These are phyloP conservation scores for Daedalea quercina DNA, from an alignment of 768 basidiomycete species.

Conservation along the genomic window DNA sequence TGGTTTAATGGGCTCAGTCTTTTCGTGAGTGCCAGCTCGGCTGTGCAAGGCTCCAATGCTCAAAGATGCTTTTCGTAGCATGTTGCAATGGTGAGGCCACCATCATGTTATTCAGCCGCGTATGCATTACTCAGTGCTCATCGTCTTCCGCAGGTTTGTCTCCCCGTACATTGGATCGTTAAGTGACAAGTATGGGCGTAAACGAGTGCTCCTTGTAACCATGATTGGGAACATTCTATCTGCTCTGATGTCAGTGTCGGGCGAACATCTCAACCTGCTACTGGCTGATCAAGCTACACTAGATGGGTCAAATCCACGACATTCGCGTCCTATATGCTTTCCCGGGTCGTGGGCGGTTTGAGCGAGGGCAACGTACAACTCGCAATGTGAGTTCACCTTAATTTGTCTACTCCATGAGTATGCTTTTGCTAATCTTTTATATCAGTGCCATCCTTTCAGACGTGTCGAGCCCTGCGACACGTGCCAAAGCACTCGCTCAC, in stretches of 20 bases:
- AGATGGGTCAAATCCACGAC: constrained; percentile 90
- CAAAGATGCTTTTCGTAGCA: constrained; percentile 32
- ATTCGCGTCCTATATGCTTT: constrained; percentile 85
- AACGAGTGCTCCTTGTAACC: constrained; percentile 70
- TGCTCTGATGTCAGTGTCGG: constrained; percentile 62
- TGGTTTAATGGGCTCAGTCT: constrained; percentile 89
- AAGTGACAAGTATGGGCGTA: constrained; percentile 88
- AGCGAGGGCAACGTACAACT: constrained; percentile 98
- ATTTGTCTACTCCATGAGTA: background rate
- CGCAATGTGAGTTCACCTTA: constrained; percentile 60
- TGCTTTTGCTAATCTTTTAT: background rate
- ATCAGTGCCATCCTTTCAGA: constrained; percentile 89
- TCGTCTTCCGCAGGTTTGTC: constrained; percentile 36
- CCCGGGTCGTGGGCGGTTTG: constrained; percentile 85
- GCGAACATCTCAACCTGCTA: background rate
- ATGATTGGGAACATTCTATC: constrained; percentile 94
- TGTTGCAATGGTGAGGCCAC: constrained; percentile 51
- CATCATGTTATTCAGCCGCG: constrained; percentile 3
- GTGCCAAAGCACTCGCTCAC: constrained; percentile 82
- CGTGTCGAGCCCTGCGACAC: constrained; percentile 71
- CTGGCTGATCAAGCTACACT: constrained; percentile 3
- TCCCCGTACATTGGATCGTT: constrained; percentile 78
- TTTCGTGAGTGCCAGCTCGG: constrained; percentile 55
- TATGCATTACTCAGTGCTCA: background rate
- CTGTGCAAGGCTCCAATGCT: background rate